Base-by-base conservation (phyloP, 495 filamentous ascomycete genomes). In the Trichoderma orchidacearum region DNA sequence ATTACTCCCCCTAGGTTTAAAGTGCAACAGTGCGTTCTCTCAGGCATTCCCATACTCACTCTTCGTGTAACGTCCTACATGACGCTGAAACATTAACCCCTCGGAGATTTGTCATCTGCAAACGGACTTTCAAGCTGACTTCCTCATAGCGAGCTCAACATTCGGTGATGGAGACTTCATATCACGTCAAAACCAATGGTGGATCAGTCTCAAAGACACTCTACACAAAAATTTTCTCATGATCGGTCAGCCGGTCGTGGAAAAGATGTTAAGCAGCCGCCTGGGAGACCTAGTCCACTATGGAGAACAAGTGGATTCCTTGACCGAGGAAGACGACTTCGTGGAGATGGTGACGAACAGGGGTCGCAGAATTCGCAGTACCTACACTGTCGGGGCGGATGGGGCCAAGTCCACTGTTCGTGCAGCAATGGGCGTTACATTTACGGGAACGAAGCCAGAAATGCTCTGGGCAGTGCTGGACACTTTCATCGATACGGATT, bases 391-490 rank as follows among this genome's bases (percentile, higher is more conserved):
- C 5, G 61, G 57, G 13, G 59, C 61, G 9, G 59, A 65, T 48
- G 61, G 61, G 15, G 63, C 63, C 17, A 57, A 59, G 11, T 65
- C 63, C 1, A 61, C 61, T 12, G 32, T 65, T 3, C 61, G 61
- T 2, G 41, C n/a, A 12, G 30, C 57, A 0, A 27, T 65, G 15
- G 41, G 56, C 32, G 59, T 63, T 27, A 53, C 38, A 12, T 65
- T 65, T 30, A 54, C 61, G 9, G 63, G 63, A 18, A 65, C 61
- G 2, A 65, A 65, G 51, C 63, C 63, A 25, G 63, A 65, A 36
- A 65, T 65, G 63, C 52, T 61, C 4, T 65, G 63, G 63, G 61
- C 63, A 5, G 63, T 65, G 1, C 61, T 65, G 13, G 63, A 65
- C 30, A 60, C 59, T 15, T 65, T 63, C 32, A 65, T 65, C 50